Base-by-base conservation (phyloP, 2,329 filamentous ascomycete species). In the Graphilbum ipis-grandicollis region DNA sequence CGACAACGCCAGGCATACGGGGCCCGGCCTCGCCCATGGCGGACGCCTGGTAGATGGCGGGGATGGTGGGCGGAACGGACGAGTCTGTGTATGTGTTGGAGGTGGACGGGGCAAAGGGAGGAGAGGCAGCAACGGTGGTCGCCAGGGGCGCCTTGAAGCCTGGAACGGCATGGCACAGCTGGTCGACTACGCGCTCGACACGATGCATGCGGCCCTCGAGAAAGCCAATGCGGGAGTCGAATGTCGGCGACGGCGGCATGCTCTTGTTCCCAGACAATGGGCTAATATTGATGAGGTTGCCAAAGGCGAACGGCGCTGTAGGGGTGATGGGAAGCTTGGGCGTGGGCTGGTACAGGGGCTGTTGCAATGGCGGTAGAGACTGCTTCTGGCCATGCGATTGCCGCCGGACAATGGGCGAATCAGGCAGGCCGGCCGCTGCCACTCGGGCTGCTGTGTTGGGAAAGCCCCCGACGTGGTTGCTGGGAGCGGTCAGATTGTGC, bases 211-310 rank as follows among this genome's bases (percentile, higher is more conserved):
- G 60, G 5, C 55, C 52, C 46, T 76, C 72, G 9, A 76, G 53
- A 13, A 52, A 52, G 9, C 55, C 55, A 15, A 76, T 58, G 12
- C 71, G 60, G 9, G 61, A 60, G 45, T 75, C 69, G 9, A 74
- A 48, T 44, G 58, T 65, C 10, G 60, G 62, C 14, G 63, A 65
- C 43, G 70, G 59, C 2, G 68, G 71, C 40, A 72, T 72, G 47
- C 5, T 5, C 21, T 66, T 72, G 66, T 70, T 68, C 17, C 55
- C 52, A 9, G 53, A 49, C 2, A 13, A 18, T 3, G 34, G 17
- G 3, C 35, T 36, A 9, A 41, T 19, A 10, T 12, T 37, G 10
- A 30, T 13, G 34, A 68, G 52, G 18, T 63, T 56, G 5, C 62
- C 64, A 47, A 75, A 74, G 39, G 63, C 58, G 45, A 75, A 74